A percentile compares a stretch with the other conserved stretches of the same genome.
Conservation (phyloP, 2,329 filamentous ascomycete genomes). For the Kalmusia sp. region DNA sequence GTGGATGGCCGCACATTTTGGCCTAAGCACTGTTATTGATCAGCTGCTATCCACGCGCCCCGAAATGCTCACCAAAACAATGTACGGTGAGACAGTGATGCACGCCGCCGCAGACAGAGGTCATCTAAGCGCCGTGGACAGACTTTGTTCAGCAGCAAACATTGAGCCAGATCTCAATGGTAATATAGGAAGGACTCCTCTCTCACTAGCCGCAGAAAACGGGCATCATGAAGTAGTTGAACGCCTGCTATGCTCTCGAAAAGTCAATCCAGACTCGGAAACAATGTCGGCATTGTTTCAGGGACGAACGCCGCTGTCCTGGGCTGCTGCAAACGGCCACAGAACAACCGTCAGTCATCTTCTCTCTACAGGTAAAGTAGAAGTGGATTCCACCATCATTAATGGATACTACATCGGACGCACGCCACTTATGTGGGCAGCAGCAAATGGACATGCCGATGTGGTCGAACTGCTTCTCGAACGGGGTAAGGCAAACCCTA, state of each 20-base stretch:
- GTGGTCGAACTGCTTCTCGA: background rate
- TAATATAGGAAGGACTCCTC: background rate
- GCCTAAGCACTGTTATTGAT: background rate
- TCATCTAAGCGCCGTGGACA: background rate
- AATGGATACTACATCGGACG: background rate
- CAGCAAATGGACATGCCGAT: background rate
- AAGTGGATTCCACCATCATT: background rate
- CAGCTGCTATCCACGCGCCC: background rate
- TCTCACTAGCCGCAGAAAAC: constrained; percentile 7
- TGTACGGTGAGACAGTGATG: constrained; percentile 3
- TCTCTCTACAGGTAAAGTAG: background rate
- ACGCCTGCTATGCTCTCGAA: background rate
- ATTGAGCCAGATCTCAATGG: background rate
- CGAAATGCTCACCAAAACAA: background rate
- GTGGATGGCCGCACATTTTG: constrained; percentile 2
- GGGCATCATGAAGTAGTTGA: background rate
- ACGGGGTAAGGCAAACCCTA: background rate
- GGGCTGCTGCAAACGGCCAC: constrained; percentile 5
- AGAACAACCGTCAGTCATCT: background rate
- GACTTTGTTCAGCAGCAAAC: background rate
- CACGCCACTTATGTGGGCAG: constrained; percentile 5
- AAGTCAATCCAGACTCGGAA: background rate
- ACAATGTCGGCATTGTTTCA: background rate
- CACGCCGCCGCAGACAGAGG: background rate
- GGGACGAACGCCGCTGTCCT: constrained; percentile 7